phyloP scores from a whole-genome alignment of 1,139 yeast species.

The Geotrichum phurueaensis region DNA sequence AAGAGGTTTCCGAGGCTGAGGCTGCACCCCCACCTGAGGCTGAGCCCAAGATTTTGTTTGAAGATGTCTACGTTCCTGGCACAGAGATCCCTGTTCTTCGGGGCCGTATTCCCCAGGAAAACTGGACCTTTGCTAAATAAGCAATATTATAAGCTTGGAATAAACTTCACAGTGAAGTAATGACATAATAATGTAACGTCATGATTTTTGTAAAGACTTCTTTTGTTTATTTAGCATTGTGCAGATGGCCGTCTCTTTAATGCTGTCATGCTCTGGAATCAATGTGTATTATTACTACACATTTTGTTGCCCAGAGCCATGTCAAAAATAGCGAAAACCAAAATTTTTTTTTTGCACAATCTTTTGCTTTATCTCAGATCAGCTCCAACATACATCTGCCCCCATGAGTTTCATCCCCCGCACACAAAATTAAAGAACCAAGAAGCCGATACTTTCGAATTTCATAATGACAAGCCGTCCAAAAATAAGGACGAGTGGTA shows the following conservation, averaged over 20 bases:
- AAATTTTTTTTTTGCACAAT: too few relatives aligned
- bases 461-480: background rate
- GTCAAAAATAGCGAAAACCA: too few relatives aligned
- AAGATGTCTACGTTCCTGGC: slow-evolving; percentile 95
- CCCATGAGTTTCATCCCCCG: background rate
- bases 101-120: slow-evolving; percentile 92
- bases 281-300: too few relatives aligned
- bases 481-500: background rate
- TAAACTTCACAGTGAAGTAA: background rate
- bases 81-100: slow-evolving; percentile 87
- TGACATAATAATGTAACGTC: background rate
- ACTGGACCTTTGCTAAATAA: slow-evolving; percentile 31
- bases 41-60: slow-evolving; percentile 86
- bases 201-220: background rate
- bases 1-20: slow-evolving; percentile 91
- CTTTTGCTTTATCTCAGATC: too few relatives aligned
- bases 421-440: too few relatives aligned
- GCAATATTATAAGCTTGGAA: background rate
- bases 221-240: too few relatives aligned
- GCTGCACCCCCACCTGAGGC: slow-evolving; percentile 94
- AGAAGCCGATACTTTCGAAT: background rate
- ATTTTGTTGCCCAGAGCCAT: too few relatives aligned
- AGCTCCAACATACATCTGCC: background rate
- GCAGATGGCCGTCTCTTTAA: background rate
- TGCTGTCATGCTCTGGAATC: background rate